A percentile compares a stretch with the other conserved stretches of the same genome.
Evolutionary conservation across 768 basidiomycete genomes (phyloP).

Genomic region (Boletales sp.): DNA sequence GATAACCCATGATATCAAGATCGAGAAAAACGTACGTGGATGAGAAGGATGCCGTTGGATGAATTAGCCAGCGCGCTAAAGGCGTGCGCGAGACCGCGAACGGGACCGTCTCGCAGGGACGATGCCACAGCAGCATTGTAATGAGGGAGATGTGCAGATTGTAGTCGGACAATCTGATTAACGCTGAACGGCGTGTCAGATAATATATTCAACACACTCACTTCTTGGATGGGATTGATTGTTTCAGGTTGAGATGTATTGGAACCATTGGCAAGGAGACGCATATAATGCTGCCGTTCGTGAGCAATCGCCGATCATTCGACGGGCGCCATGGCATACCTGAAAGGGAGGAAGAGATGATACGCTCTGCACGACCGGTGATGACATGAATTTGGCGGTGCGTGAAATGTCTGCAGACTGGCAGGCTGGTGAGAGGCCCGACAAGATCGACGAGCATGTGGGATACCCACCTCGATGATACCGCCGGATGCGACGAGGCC

Average conservation of each 20-base stretch:
- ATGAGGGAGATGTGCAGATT: conserved; percentile 71
- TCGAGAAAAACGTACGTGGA: conserved; percentile 51
- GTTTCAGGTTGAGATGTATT: conserved; percentile 12
- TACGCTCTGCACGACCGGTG: conserved; percentile 65
- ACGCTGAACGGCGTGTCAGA: background rate
- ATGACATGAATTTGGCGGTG: conserved; percentile 75
- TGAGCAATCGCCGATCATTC: background rate
- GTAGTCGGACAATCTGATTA: conserved; percentile 64
- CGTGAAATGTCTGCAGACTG: conserved; percentile 66
- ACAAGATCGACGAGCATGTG: background rate
- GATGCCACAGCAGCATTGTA: conserved; percentile 78
- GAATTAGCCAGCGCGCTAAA: conserved; percentile 51
- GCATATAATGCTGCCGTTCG: conserved; percentile 44
- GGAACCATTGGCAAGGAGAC: conserved; percentile 42
- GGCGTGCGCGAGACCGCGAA: conserved; percentile 55
- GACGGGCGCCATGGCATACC: conserved; percentile 34
- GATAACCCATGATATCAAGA: background rate
- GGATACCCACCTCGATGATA: conserved; percentile 52
- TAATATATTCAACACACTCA: conserved; percentile 9
- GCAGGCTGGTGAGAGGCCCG: background rate
- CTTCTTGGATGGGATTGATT: conserved; percentile 43
- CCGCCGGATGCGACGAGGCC: conserved; percentile 69
- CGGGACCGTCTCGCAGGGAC: conserved; percentile 66
- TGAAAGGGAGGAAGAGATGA: conserved; percentile 60
- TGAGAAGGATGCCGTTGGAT: conserved; percentile 51